These are phyloP conservation scores for Plectranthus barbatus DNA, from an alignment of 257 asterid genomes.

Conservation along the genomic window DNA sequence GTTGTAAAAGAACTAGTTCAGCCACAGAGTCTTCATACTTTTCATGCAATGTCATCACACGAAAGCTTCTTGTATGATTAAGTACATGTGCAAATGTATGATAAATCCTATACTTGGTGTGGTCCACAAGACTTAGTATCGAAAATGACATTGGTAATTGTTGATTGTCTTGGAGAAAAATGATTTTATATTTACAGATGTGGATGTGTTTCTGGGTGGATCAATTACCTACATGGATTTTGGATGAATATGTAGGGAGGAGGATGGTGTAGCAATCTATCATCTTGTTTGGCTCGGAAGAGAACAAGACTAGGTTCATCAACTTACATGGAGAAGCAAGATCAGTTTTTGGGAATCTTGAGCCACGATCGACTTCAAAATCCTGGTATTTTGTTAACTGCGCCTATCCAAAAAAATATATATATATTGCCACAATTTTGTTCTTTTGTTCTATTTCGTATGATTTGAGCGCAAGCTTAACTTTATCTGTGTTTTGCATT, in stretches of 20 bases:
- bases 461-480: not conserved
- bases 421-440: not conserved
- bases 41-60: no score
- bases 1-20: no score
- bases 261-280: constrained; percentile 68
- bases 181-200: not conserved
- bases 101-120: no score
- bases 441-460: not conserved
- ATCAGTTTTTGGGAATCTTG: constrained; percentile 69
- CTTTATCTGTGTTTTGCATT: not conserved
- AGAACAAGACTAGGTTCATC: constrained; percentile 66
- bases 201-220: no score
- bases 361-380: constrained; percentile 60
- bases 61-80: no score
- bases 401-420: not conserved
- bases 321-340: constrained; percentile 49
- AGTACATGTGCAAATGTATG: no score
- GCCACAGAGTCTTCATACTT: no score
- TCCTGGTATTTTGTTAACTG: constrained; percentile 47
- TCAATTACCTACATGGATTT: not conserved
- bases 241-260: constrained; percentile 54
- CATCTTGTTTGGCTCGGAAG: constrained; percentile 56
- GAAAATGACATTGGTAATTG: not conserved
- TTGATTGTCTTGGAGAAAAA: not conserved
- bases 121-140: not conserved